phyloP scores from a whole-genome alignment of 306 rosid genomes.

The Dryas octopetala region DNA sequence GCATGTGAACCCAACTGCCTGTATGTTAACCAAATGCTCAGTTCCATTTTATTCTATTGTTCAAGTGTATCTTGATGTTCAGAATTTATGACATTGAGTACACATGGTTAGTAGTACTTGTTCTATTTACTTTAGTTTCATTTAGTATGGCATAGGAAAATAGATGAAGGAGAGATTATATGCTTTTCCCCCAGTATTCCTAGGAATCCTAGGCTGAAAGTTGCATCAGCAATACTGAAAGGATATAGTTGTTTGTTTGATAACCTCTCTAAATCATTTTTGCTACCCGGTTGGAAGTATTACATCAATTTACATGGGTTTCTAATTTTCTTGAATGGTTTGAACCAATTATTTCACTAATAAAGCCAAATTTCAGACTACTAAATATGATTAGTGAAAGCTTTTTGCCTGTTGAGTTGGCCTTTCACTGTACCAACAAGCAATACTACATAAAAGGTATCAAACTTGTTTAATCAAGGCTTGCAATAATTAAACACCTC shows the following conservation, averaged over 20 bases:
- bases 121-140: background rate
- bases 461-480: constrained; percentile 2
- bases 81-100: background rate
- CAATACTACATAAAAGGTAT: background rate
- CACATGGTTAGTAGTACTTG: background rate
- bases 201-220: background rate
- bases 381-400: background rate
- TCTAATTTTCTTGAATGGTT: background rate
- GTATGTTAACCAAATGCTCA: constrained; percentile 41
- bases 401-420: background rate
- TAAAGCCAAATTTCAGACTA: background rate
- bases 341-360: background rate
- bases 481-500: background rate
- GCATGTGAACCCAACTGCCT: constrained; percentile 32
- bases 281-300: background rate
- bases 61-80: constrained; percentile 5
- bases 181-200: background rate
- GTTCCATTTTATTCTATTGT: constrained; percentile 7
- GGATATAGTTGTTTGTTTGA: background rate
- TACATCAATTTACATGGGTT: background rate
- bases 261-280: background rate
- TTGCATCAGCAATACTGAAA: background rate
- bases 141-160: background rate
- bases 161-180: background rate
- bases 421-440: background rate